Percentiles rank a stretch among this genome's conserved stretches.
Evolutionary conservation across 2,329 filamentous ascomycete genomes (phyloP).

Genomic region (Phaeophleospora eucalypticola): DNA sequence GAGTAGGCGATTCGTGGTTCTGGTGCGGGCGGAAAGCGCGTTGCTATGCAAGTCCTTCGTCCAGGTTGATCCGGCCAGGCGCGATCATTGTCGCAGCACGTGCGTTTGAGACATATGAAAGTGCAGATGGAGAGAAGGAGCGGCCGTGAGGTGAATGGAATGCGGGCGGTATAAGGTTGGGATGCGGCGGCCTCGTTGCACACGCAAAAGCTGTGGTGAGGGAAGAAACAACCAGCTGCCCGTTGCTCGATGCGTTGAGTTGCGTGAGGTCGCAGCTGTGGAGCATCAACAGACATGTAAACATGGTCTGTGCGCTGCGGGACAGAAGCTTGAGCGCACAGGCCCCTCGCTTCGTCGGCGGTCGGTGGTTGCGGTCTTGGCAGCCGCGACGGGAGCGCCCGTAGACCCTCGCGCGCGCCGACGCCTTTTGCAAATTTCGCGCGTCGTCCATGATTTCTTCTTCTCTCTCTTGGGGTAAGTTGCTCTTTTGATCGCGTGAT

Average conservation of each 20-base stretch:
- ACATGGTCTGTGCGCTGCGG: too few relatives aligned
- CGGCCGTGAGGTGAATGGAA: not conserved
- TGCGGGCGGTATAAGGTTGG: slow-evolving; percentile 1
- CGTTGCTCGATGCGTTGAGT: too few relatives aligned
- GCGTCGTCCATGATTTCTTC: slow-evolving; percentile 23
- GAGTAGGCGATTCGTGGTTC: not conserved
- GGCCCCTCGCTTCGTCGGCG: not conserved
- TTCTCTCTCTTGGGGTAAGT: slow-evolving; percentile 49
- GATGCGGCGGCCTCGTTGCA: slow-evolving; percentile 13
- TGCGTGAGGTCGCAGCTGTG: not conserved
- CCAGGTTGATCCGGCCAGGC: not conserved
- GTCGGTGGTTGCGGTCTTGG: not conserved
- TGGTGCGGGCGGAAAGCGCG: not conserved
- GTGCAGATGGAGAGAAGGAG: not conserved
- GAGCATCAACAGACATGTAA: not conserved
- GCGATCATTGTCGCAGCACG: slow-evolving; percentile 8
- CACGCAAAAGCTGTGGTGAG: not conserved
- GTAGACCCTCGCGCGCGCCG: not conserved
- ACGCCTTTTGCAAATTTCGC: not conserved
- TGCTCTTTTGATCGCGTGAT: slow-evolving; percentile 20
- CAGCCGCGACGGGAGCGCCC: not conserved
- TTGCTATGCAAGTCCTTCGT: slow-evolving; percentile 15
- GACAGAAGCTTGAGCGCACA: too few relatives aligned
- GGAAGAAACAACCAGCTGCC: not conserved
- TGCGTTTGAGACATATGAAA: slow-evolving; percentile 2